phyloP scores from a whole-genome alignment of 805 yeast genomes.

The Schizosaccharomyces osmophilus region DNA sequence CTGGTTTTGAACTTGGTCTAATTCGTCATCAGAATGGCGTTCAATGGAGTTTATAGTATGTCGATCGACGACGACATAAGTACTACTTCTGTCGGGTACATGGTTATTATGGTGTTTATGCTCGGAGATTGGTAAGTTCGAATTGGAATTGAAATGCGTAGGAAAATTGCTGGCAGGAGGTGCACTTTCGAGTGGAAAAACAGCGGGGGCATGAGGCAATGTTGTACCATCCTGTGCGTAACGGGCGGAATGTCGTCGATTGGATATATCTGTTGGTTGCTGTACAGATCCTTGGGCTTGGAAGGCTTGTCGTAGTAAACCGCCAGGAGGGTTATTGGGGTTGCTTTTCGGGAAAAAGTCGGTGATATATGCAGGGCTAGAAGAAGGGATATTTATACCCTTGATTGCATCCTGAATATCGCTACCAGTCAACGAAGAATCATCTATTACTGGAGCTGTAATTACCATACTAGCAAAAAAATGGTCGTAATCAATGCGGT shows the following conservation, averaged over 20 bases:
- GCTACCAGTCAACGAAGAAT: not conserved
- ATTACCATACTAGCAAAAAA: constrained; percentile 58
- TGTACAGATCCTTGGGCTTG: not conserved
- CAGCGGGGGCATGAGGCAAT: not conserved
- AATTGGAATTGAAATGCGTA: not conserved
- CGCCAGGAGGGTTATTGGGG: not conserved
- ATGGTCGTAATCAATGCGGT: constrained; percentile 69
- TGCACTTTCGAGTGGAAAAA: not conserved
- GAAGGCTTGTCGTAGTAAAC: not conserved
- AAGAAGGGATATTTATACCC: not conserved
- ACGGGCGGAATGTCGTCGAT: not conserved
- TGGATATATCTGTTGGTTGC: not conserved
- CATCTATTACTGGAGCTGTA: constrained; percentile 27
- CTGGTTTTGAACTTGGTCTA: not conserved
- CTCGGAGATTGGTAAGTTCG: not conserved
- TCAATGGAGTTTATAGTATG: not conserved
- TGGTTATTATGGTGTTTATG: not conserved
- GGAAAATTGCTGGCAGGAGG: not conserved
- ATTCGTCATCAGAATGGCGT: not conserved
- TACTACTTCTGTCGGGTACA: not conserved
- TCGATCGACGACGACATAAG: not conserved
- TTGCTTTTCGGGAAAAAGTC: constrained; percentile 32
- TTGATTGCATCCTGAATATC: constrained; percentile 19
- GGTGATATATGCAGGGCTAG: constrained; percentile 19
- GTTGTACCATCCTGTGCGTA: not conserved